phyloP scores from a whole-genome alignment of 345 rosid species.

The Anacardium occidentale region DNA sequence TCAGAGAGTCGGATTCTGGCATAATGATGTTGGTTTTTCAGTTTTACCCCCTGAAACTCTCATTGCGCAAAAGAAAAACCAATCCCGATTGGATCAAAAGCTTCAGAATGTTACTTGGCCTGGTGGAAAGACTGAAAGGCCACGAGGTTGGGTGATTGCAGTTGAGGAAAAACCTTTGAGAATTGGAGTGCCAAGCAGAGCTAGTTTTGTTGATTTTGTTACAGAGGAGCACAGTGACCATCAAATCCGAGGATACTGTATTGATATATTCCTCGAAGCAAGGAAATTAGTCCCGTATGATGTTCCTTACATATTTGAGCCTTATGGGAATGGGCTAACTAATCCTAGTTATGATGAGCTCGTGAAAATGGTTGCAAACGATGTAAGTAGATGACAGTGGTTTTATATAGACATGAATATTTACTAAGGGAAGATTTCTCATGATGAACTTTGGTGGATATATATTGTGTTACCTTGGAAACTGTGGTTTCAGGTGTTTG shows the following conservation, averaged over 20 bases:
- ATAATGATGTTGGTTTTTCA: constrained; percentile 48
- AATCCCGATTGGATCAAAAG: constrained; percentile 40
- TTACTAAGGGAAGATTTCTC: constrained; percentile 3
- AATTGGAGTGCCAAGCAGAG: constrained; percentile 78
- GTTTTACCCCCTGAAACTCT: constrained; percentile 45
- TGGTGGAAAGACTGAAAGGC: constrained; percentile 59
- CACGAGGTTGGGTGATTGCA: constrained; percentile 89
- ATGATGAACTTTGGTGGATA: constrained; percentile 2
- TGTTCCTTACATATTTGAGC: constrained; percentile 63
- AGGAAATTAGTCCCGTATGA: constrained; percentile 60
- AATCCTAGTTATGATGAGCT: constrained; percentile 66
- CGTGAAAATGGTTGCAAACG: constrained; percentile 44
- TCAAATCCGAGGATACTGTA: constrained; percentile 61
- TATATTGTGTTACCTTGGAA: not conserved
- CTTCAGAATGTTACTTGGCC: constrained; percentile 74
- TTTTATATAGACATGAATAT: not conserved
- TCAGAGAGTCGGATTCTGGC: constrained; percentile 75
- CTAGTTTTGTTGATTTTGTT: constrained; percentile 73
- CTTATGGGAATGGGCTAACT: constrained; percentile 63
- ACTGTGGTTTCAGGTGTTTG: constrained; percentile 49
- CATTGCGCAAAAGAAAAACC: constrained; percentile 20
- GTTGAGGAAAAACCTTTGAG: constrained; percentile 56
- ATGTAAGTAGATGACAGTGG: constrained; percentile 48
- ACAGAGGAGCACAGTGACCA: constrained; percentile 48
- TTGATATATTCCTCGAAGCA: constrained; percentile 76